Evolutionary conservation across 768 basidiomycete genomes (phyloP).

Genomic region (Russula griseocarnosa): DNA sequence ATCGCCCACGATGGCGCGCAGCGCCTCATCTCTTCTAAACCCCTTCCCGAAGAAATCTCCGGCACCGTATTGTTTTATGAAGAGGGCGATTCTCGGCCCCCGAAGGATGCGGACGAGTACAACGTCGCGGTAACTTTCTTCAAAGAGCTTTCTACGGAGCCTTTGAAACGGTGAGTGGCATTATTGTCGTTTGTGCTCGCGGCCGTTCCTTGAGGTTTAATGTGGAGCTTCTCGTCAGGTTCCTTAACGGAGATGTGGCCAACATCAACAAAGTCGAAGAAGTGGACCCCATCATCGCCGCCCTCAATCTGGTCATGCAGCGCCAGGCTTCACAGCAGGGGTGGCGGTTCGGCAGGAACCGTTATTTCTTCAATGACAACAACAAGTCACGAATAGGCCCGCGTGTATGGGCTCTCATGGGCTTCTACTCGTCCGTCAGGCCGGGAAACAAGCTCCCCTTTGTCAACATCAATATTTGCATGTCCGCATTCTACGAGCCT

Average conservation of each 20-base stretch:
- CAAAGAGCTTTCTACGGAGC: constrained; percentile 33
- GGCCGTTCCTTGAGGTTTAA: neutral
- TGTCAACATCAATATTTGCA: constrained; percentile 53
- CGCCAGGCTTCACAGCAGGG: constrained; percentile 52
- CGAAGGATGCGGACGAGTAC: constrained; percentile 40
- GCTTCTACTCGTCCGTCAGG: constrained; percentile 50
- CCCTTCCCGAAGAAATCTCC: constrained; percentile 39
- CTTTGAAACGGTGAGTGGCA: constrained; percentile 37
- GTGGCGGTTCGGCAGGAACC: constrained; percentile 60
- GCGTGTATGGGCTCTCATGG: constrained; percentile 45
- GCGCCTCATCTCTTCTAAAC: constrained; percentile 41
- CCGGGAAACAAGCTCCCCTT: constrained; percentile 47
- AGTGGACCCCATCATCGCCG: constrained; percentile 54
- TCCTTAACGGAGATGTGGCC: constrained; percentile 51
- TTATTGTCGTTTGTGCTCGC: too few relatives aligned
- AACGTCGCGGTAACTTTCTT: constrained; percentile 38
- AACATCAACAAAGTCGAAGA: constrained; percentile 48
- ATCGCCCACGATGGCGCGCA: constrained; percentile 49
- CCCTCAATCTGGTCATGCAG: constrained; percentile 60
- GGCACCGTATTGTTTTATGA: constrained; percentile 39
- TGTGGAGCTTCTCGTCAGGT: constrained; percentile 37
- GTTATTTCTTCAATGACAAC: constrained; percentile 54
- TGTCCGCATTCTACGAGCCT: constrained; percentile 52
- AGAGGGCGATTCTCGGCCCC: constrained; percentile 39
- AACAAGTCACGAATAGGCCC: constrained; percentile 33